A percentile compares a stretch with the other conserved stretches of the same genome.
Evolutionary conservation across 257 asterid species (phyloP).

Genomic region (Solanum corneliomulleri): DNA sequence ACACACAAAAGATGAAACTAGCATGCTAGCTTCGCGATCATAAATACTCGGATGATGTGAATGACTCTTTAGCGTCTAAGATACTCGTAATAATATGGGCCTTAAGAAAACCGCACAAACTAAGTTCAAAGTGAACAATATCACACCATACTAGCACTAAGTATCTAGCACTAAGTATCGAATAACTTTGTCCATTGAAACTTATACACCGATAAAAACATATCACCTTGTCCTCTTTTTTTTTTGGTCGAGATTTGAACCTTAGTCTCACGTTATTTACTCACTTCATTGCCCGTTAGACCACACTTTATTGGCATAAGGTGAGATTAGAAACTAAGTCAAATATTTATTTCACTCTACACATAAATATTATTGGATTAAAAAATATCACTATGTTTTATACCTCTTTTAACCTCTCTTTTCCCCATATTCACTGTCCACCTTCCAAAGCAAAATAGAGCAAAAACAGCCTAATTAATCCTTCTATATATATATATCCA

Average conservation of each 20-base stretch:
- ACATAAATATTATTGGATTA: background rate
- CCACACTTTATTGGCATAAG: background rate
- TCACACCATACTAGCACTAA: background rate
- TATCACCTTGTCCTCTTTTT: background rate
- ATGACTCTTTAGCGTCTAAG: background rate
- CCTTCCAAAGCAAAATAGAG: background rate
- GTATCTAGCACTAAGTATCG: background rate
- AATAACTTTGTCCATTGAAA: background rate
- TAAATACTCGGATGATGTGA: background rate
- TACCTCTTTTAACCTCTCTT: background rate
- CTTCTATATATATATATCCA: background rate
- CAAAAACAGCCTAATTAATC: background rate
- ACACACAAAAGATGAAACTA: background rate
- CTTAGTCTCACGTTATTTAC: background rate
- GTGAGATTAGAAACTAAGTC: background rate
- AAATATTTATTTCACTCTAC: background rate
- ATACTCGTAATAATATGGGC: background rate
- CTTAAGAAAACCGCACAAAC: background rate
- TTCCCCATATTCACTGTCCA: background rate
- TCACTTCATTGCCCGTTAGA: background rate
- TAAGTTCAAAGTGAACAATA: background rate
- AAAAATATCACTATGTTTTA: background rate
- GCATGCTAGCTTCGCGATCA: background rate
- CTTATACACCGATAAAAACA: background rate
- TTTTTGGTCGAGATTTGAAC: background rate